These are phyloP conservation scores for Verticillium alfalfae DNA, from an alignment of 2,329 filamentous ascomycete genomes.

Conservation along the genomic window DNA sequence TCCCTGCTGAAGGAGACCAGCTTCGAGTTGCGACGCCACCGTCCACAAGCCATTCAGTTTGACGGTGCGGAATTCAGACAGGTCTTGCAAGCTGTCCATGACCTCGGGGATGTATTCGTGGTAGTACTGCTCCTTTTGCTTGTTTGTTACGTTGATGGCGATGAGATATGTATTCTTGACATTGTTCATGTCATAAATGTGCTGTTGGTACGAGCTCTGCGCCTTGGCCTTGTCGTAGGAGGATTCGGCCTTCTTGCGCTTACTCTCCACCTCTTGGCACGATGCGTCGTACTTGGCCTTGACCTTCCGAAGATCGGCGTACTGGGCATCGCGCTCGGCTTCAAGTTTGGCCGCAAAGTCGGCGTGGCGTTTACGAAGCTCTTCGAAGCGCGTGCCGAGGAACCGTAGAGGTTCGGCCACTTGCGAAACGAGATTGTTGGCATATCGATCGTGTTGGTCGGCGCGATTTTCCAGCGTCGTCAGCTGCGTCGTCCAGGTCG, in stretches of 20 bases:
- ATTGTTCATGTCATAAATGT: slow-evolving; percentile 93
- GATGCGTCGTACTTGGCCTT: slow-evolving; percentile 90
- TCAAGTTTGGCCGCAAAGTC: slow-evolving; percentile 88
- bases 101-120: slow-evolving; percentile 94
- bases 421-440: slow-evolving; percentile 68
- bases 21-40: slow-evolving; percentile 73
- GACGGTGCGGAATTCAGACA: slow-evolving; percentile 80
- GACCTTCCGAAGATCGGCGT: slow-evolving; percentile 78
- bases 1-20: slow-evolving; percentile 70
- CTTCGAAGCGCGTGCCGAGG: slow-evolving; percentile 72
- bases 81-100: slow-evolving; percentile 86
- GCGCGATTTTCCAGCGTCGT: slow-evolving; percentile 84
- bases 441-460: slow-evolving; percentile 81
- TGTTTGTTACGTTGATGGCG: slow-evolving; percentile 92
- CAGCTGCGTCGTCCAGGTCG: slow-evolving; percentile 93
- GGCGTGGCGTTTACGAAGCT: slow-evolving; percentile 82
- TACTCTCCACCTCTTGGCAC: slow-evolving; percentile 91
- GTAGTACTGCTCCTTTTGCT: slow-evolving; percentile 95
- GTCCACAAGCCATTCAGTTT: slow-evolving; percentile 86
- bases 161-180: slow-evolving; percentile 98
- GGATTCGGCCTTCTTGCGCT: slow-evolving; percentile 89
- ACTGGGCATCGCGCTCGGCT: slow-evolving; percentile 79
- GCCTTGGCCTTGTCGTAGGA: slow-evolving; percentile 94
- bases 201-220: slow-evolving; percentile 85
- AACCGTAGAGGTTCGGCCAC: slow-evolving; percentile 83